Base-by-base conservation (phyloP, 2,329 filamentous ascomycete species). In the Cercospora janseana region DNA sequence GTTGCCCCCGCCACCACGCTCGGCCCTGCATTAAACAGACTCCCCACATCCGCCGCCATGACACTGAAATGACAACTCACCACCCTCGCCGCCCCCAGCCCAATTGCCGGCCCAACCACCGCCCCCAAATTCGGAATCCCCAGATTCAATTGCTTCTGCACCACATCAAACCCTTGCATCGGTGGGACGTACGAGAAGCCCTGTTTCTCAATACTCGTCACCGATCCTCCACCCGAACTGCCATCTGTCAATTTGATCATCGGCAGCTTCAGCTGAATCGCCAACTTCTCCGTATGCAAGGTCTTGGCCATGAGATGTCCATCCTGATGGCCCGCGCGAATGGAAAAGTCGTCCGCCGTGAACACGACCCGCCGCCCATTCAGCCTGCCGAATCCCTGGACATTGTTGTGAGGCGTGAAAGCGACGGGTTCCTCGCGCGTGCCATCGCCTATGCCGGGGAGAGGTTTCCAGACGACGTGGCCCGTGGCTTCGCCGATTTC, bases 161-260 rank as follows among this genome's bases (percentile, higher is more conserved):
- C 73, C 0, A 81, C 76, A 38, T 77, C 70, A 4, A 82, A 81
- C 0, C 74, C 73, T 3, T 75, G 70, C 41, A 85, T 71, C 10
- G 79, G 76, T 0, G 82, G 82, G 2, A 85, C 70, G 63, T 85
- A 84, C 2, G 78, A 79, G 66, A 71, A 84, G 0, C 80, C 80
- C 1, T 68, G 69, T 16, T 70, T 74, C 37, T 69, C 71, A 46
- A 84, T 84, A 0, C 75, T 80, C 0, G 79, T 83, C 1, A 85
- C 80, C 10, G 76, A 80, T 0, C 82, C 81, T 21, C 82, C 81
- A 1, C 82, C 82, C 0, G 78, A 82, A 16, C 76, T 80, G 0
- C 82, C 82, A 65, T 85, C 82, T 1, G 83, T 80, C 4, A 85
- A 70, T 59, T 85, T 85, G 4, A 85, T 65, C 34, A 84, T 80